These are phyloP conservation scores for Yamadazyma blattariae DNA, from an alignment of 1,139 yeast species.

Conservation along the genomic window DNA sequence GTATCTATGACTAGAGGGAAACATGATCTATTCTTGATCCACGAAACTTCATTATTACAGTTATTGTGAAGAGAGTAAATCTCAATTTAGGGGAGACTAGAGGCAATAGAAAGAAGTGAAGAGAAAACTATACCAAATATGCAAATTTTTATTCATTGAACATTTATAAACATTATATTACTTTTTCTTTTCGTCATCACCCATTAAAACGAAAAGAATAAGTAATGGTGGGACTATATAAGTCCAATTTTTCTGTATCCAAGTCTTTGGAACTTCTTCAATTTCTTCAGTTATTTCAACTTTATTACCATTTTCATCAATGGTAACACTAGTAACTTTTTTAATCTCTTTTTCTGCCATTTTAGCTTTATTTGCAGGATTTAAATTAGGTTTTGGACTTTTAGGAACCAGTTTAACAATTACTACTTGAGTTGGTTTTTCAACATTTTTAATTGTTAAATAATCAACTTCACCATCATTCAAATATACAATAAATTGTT, in stretches of 20 bases:
- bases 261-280: conserved; percentile 36
- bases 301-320: conserved; percentile 25
- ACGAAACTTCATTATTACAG: too few species aligned
- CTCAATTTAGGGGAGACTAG: too few species aligned
- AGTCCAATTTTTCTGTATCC: conserved; percentile 56
- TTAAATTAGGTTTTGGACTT: conserved; percentile 28
- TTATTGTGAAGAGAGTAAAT: too few species aligned
- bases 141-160: too few species aligned
- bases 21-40: too few species aligned
- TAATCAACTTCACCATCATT: conserved; percentile 15
- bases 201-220: conserved; percentile 27
- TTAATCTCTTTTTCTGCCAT: conserved; percentile 11
- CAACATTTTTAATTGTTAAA: conserved; percentile 11
- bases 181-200: conserved; percentile 23
- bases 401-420: conserved; percentile 9
- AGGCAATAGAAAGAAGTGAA: too few species aligned
- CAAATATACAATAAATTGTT: conserved; percentile 15
- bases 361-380: conserved; percentile 16
- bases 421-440: conserved; percentile 2
- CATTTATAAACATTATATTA: too few species aligned
- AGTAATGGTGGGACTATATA: conserved; percentile 44
- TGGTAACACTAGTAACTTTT: conserved; percentile 7
- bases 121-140: too few species aligned
- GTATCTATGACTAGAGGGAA: too few species aligned
- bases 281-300: conserved; percentile 22